Base-by-base conservation (phyloP, 1,284 basidiomycete genomes). In the Trametes pubescens region DNA sequence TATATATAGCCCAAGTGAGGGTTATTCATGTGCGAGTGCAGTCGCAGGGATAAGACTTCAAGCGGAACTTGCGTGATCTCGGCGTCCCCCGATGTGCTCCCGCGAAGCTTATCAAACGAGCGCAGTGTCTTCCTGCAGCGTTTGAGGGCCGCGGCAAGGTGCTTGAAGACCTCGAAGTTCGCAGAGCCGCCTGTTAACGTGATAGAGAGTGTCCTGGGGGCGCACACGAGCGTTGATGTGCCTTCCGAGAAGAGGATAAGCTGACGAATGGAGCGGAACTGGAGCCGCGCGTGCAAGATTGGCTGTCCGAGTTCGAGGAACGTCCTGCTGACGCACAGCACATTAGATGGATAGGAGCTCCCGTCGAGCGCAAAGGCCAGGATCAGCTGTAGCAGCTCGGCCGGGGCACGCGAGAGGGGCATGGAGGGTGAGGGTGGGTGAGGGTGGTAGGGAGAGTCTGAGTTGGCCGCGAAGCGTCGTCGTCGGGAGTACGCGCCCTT, bases 1-100 rank as follows among this genome's bases (percentile, higher is more conserved):
- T 78, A 77, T 37, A 86, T 73, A 48, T 76, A 71, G 8, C 77
- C 70, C 21, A 78, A 68, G 40, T 76, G 69, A 0, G 73, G 69
- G 62, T 84, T 81, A 37, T 69, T 71, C 0, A 76, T 64, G 69
- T 82, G 81, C 9, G 84, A 82, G 66, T 84, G 78, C 58, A 84
- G 69, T 57, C 78, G 75, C 16, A 86, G 72, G 21, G 73, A 74
- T 8, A 85, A 64, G 35, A 62, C 57, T 43, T 81, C 78, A 47
- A 83, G 69, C 40, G 68, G 62, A n/a, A 69, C 51, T 47, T 65
- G 59, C 18, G 57, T 52, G 3, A 24, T 53, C n/a, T 64, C 44
- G n/a, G 51, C 38, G 13, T 21, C 16, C 35, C n/a, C 56, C 44
- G 22, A 34, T 11, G 35, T 16, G 38, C 37, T 37, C 51, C 22